Base-by-base conservation (phyloP, 2,329 filamentous ascomycete genomes). In the Cladosporium sp. region DNA sequence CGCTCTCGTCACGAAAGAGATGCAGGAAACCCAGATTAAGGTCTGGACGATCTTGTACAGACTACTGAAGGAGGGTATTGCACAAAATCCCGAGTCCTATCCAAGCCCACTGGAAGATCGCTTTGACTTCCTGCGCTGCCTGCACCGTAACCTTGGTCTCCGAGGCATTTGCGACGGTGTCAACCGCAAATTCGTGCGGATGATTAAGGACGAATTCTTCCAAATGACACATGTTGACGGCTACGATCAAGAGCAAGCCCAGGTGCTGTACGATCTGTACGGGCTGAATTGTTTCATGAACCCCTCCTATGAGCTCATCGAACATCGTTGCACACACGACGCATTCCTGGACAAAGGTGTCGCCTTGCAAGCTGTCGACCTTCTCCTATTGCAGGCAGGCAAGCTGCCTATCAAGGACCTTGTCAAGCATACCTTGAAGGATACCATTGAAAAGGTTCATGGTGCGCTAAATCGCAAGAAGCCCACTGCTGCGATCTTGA, bases 391-490 rank as follows among this genome's bases (percentile, higher is more conserved):
- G 30, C 83, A 96, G 52, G 89, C 89, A 2, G 85, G 85, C 43
- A 84, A 87, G 54, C 85, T 96, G 75, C 85, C 88, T 18, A 87
- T 95, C 73, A 95, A 92, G 62, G 93, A 97, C 58, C 73, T 97
- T 15, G 81, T 90, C 13, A 97, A 95, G 67, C 93, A 90, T 13
- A 89, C 97, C 50, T 75, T 99, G 48, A 95, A 92, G 66, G 82
- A 79, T 13, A 89, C 90, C 0, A 93, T 99, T 53, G 93, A 99
- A 53, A 90, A 91, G 59, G 89, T 99, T 70, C 91, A 97, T 65
- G 84, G 89, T 58, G 85, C 88, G 4, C 85, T 97, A 47, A 89
- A 89, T 1, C 70, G 74, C 15, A 82, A 86, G 22, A 96, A 91
- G 66, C 82, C 85, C 11, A 86, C 85, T 1, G 82, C 88, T 4